These are phyloP conservation scores for Gaeumannomyces tritici DNA, from an alignment of 2,329 filamentous ascomycete species.

Conservation along the genomic window DNA sequence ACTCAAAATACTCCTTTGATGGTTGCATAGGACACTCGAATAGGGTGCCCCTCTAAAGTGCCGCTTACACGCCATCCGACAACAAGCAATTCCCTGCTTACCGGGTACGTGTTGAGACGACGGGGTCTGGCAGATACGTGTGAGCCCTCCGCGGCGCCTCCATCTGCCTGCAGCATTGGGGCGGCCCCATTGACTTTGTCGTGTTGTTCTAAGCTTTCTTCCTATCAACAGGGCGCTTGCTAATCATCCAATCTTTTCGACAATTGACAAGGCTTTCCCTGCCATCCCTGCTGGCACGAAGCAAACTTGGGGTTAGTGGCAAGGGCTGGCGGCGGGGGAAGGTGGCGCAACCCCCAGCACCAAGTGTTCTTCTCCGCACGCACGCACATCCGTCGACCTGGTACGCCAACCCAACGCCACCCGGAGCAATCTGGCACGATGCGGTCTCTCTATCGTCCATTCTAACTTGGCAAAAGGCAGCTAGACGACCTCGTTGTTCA, in stretches of 20 bases:
- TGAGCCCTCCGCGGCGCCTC: no score
- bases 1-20: not conserved
- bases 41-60: not conserved
- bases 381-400: not conserved
- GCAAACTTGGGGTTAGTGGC: no score
- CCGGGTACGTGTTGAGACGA: no score
- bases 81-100: no score
- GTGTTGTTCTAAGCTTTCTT: not conserved
- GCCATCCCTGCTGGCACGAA: no score
- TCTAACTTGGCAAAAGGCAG: not conserved
- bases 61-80: not conserved
- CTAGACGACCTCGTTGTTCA: not conserved
- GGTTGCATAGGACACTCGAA: no score
- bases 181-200: not conserved
- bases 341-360: not conserved
- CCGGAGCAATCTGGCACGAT: no score
- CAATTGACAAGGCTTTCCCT: not conserved
- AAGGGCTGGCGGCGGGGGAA: no score
- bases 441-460: not conserved
- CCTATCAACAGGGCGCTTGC: not conserved
- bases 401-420: not conserved
- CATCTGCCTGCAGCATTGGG: not conserved
- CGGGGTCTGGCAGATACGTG: no score
- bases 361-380: not conserved
- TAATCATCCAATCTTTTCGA: not conserved